Percentiles rank a stretch among this genome's conserved stretches.
These are phyloP conservation scores for Sordariomycetes sp. DNA, from an alignment of 2,329 filamentous ascomycete genomes.

Conservation along the genomic window DNA sequence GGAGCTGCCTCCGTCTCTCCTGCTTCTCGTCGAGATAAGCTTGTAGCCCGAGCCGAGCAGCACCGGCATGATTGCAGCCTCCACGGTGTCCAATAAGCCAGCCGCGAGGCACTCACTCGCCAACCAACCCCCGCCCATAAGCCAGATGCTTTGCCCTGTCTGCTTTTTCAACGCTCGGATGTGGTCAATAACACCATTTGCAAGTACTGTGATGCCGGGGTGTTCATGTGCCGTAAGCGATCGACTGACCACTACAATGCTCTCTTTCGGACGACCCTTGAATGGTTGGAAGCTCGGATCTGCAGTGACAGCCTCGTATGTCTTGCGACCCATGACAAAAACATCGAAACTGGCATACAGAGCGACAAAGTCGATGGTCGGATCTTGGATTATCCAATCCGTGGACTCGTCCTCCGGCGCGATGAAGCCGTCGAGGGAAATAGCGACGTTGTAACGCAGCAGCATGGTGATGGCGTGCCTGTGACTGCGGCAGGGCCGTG, in stretches of 20 bases:
- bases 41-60: constrained; percentile 13
- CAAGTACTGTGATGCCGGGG: constrained; percentile 14
- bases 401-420: constrained; percentile 17
- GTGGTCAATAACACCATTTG: constrained; percentile 7
- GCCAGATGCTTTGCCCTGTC: constrained; percentile 21
- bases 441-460: constrained; percentile 22
- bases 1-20: neutral
- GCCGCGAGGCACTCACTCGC: constrained; percentile 16
- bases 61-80: constrained; percentile 16
- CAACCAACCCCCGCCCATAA: constrained; percentile 23
- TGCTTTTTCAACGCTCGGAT: constrained; percentile 12
- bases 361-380: constrained; percentile 18
- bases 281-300: constrained; percentile 13
- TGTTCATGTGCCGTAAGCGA: constrained; percentile 9
- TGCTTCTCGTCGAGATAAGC: constrained; percentile 8
- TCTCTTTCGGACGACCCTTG: constrained; percentile 7
- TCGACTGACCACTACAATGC: constrained; percentile 18
- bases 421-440: constrained; percentile 24
- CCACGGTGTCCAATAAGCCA: constrained; percentile 19
- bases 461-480: too few relatives aligned
- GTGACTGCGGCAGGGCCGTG: too few relatives aligned
- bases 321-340: constrained; percentile 26
- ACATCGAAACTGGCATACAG: constrained; percentile 19
- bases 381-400: constrained; percentile 20
- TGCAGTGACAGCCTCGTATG: constrained; percentile 18